Evolutionary conservation across 805 yeast species (phyloP).

Genomic region (Limtongia smithiae): DNA sequence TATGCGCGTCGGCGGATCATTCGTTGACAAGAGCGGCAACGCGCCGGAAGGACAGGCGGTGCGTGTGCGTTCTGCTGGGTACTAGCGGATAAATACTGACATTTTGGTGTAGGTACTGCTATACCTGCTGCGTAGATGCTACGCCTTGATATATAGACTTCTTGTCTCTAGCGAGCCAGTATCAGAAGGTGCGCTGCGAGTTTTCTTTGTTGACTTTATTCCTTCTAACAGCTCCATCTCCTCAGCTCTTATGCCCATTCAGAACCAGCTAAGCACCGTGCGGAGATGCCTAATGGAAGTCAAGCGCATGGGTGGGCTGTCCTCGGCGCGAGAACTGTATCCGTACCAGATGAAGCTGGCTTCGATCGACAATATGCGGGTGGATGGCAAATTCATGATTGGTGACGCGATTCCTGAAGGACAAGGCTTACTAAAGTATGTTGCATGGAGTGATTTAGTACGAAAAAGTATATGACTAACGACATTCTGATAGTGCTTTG

Average conservation of each 20-base stretch:
- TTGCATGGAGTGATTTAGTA: not conserved
- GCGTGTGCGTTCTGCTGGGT: not conserved
- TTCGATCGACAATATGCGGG: conserved; percentile 77
- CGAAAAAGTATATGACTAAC: not conserved
- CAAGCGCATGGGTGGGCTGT: conserved; percentile 87
- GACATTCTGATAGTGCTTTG: conserved; percentile 3
- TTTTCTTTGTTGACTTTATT: not conserved
- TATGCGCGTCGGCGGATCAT: conserved; percentile 59
- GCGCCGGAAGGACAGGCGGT: conserved; percentile 50
- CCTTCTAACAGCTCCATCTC: no score
- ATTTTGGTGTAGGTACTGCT: conserved; percentile 44
- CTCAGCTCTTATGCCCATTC: conserved; percentile 76
- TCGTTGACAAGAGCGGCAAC: conserved; percentile 36
- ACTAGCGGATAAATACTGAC: no score
- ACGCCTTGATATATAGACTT: conserved; percentile 82
- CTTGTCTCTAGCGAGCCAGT: conserved; percentile 94
- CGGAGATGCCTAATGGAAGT: conserved; percentile 85
- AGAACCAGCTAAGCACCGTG: conserved; percentile 89
- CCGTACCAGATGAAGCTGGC: conserved; percentile 95
- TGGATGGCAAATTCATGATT: conserved; percentile 87
- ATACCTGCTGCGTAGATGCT: conserved; percentile 83
- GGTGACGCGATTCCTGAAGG: conserved; percentile 94
- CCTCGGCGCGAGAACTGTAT: conserved; percentile 81
- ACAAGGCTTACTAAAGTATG: conserved; percentile 74
- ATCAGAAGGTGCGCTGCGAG: conserved; percentile 50